Evolutionary conservation across 805 yeast genomes (phyloP).

Genomic region (Hanseniaspora meyeri): DNA sequence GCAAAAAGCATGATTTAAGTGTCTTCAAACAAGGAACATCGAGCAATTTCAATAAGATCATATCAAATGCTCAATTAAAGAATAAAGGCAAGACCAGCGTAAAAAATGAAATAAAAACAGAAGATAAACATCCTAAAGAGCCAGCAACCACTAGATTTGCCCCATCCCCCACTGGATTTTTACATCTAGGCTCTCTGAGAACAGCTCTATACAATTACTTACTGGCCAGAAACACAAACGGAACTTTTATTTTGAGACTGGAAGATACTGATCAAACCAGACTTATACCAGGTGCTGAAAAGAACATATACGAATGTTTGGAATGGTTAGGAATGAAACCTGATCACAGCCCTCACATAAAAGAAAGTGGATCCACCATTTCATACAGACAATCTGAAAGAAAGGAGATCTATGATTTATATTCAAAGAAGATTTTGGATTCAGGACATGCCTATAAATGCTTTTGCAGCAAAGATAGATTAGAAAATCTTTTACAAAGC

Average conservation of each 20-base stretch:
- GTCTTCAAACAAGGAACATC: background rate
- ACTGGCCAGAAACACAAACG: slow-evolving; percentile 65
- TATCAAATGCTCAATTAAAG: background rate
- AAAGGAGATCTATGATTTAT: slow-evolving; percentile 46
- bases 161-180: slow-evolving; percentile 91
- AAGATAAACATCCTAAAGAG: slow-evolving; percentile 30
- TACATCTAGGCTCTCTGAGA: slow-evolving; percentile 87
- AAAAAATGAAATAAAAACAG: slow-evolving; percentile 14
- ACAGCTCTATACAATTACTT: slow-evolving; percentile 87
- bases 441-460: slow-evolving; percentile 75
- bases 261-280: slow-evolving; percentile 90
- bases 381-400: slow-evolving; percentile 85
- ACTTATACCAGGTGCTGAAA: slow-evolving; percentile 69
- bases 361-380: slow-evolving; percentile 19
- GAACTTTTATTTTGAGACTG: slow-evolving; percentile 65
- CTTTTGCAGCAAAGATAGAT: slow-evolving; percentile 69
- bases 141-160: slow-evolving; percentile 89
- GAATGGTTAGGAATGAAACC: slow-evolving; percentile 61
- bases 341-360: slow-evolving; percentile 69
- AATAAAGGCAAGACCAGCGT: slow-evolving; percentile 15
- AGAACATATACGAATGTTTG: slow-evolving; percentile 61
- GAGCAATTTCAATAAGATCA: background rate
- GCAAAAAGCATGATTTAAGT: background rate
- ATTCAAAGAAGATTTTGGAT: slow-evolving; percentile 45
- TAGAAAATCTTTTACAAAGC: slow-evolving; percentile 52